Evolutionary conservation across 2,329 filamentous ascomycete genomes (phyloP).

Genomic region (Xylariales sp.): DNA sequence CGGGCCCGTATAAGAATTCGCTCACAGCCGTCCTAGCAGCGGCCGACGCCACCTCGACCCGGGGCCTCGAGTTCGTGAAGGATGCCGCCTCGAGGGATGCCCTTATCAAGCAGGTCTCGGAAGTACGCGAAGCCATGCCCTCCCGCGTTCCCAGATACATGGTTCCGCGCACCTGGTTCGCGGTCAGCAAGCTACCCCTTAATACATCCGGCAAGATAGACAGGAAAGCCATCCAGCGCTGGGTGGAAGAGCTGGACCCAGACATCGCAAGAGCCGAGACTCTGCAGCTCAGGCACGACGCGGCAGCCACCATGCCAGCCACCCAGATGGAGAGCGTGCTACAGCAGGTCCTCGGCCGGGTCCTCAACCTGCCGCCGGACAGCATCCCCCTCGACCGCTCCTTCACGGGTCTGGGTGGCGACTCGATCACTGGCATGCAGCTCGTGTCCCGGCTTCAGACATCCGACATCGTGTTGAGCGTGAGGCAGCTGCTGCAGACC

Average conservation of each 20-base stretch:
- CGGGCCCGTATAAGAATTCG: conserved; percentile 13
- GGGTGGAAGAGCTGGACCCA: conserved; percentile 5
- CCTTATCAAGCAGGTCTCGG: background rate
- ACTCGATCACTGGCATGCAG: conserved; percentile 10
- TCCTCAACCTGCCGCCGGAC: background rate
- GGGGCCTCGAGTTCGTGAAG: conserved; percentile 19
- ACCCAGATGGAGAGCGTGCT: background rate
- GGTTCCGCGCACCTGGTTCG: conserved; percentile 12
- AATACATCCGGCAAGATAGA: conserved; percentile 14
- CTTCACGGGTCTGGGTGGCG: conserved; percentile 9
- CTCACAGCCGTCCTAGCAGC: conserved; percentile 22
- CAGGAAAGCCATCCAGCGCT: conserved; percentile 5
- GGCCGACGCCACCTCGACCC: conserved; percentile 17
- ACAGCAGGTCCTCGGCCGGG: conserved; percentile 4
- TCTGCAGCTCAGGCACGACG: background rate
- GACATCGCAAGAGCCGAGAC: background rate
- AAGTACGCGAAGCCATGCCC: conserved; percentile 8
- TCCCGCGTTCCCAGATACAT: conserved; percentile 12
- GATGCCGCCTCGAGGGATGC: conserved; percentile 18
- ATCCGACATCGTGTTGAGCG: background rate
- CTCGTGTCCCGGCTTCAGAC: background rate
- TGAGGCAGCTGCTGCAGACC: conserved; percentile 6
- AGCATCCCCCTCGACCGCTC: conserved; percentile 4
- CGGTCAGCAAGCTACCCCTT: conserved; percentile 10
- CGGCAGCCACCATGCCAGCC: background rate